Conservation (phyloP, 441 rosid species). For the Brassica balearica region DNA sequence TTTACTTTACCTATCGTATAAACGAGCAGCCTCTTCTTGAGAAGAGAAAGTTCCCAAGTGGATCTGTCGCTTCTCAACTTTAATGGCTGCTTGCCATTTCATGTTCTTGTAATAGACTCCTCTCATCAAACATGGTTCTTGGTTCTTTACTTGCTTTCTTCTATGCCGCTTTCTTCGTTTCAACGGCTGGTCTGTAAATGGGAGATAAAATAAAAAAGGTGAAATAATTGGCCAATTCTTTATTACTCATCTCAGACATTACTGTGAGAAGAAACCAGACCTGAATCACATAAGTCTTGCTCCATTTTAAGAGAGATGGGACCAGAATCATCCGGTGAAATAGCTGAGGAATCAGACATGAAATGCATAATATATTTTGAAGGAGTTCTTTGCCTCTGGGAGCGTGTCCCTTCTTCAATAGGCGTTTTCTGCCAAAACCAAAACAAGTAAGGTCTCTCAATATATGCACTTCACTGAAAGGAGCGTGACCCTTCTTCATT, state of each 20-base stretch:
- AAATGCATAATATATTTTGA: conserved; percentile 48
- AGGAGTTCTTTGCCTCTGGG: conserved; percentile 50
- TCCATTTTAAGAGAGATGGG: conserved; percentile 63
- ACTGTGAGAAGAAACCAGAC: conserved; percentile 50
- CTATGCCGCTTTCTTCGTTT: conserved; percentile 93
- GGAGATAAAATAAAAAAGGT: conserved; percentile 13
- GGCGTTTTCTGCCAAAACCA: conserved; percentile 31
- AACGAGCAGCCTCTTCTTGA: conserved; percentile 94
- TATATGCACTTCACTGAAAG: too few species aligned
- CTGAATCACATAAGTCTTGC: conserved; percentile 60
- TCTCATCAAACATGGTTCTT: conserved; percentile 95
- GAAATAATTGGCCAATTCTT: conserved; percentile 17
- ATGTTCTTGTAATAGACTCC: conserved; percentile 97
- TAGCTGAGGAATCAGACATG: conserved; percentile 40
- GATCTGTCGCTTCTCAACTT: conserved; percentile 96
- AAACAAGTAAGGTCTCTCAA: conserved; percentile 10
- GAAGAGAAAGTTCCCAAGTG: conserved; percentile 95
- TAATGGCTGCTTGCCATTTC: conserved; percentile 99
- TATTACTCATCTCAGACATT: conserved; percentile 2
- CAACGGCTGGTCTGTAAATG: conserved; percentile 67
- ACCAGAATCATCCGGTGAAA: conserved; percentile 55
- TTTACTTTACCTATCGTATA: conserved; percentile 74
- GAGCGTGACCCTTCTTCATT: too few species aligned
- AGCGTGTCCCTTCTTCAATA: neutral
- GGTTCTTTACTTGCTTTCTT: conserved; percentile 84